A percentile compares a stretch with the other conserved stretches of the same genome.
Conservation (phyloP, 306 rosid species). For the Vigna radiata region DNA sequence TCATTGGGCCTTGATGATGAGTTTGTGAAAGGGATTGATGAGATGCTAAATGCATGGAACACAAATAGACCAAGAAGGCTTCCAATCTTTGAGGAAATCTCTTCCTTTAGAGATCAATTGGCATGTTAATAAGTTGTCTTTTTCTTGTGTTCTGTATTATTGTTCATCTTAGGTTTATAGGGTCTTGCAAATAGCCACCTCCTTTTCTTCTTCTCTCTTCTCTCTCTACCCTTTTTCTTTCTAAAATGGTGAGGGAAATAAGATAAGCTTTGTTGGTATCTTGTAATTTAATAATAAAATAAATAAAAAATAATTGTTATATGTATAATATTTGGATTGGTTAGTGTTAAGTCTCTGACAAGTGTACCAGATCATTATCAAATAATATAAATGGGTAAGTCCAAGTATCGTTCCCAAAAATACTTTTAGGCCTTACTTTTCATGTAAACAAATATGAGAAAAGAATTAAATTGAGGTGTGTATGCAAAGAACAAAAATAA, state of each 20-base stretch:
- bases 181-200: background rate
- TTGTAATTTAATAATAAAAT: constrained; percentile 28
- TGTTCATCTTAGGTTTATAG: constrained; percentile 19
- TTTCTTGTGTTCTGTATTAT: constrained; percentile 23
- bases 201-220: background rate
- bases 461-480: no score
- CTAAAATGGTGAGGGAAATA: constrained; percentile 40
- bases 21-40: constrained; percentile 72
- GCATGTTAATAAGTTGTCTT: constrained; percentile 59
- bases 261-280: constrained; percentile 33
- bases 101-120: constrained; percentile 76
- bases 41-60: constrained; percentile 59
- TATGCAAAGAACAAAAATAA: no score
- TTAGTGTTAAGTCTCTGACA: no score
- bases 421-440: no score
- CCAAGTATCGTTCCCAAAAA: no score
- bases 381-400: no score
- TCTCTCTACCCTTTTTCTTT: constrained; percentile 42
- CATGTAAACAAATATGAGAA: no score
- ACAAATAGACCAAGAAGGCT: constrained; percentile 76
- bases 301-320: background rate
- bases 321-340: background rate
- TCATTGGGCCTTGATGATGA: constrained; percentile 62
- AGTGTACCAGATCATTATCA: no score
- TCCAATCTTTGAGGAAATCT: constrained; percentile 90